A percentile compares a stretch with the other conserved stretches of the same genome.
These are phyloP conservation scores for Russula sp. DNA, from an alignment of 768 basidiomycete species.

Conservation along the genomic window DNA sequence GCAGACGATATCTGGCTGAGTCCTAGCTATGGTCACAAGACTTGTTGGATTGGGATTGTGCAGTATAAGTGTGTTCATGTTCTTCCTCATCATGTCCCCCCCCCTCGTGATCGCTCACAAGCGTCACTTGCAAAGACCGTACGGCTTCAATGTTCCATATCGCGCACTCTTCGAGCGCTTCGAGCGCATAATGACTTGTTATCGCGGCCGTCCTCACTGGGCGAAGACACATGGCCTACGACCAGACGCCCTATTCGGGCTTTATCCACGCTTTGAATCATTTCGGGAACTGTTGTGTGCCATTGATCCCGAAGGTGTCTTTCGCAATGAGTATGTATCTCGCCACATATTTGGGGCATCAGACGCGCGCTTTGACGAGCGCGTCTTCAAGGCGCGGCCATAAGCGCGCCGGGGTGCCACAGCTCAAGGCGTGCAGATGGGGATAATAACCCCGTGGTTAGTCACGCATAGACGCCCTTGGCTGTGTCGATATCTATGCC, in stretches of 20 bases:
- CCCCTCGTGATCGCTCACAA: slow-evolving; percentile 5
- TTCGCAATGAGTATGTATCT: slow-evolving; percentile 85
- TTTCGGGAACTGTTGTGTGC: slow-evolving; percentile 60
- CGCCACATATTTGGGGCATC: slow-evolving; percentile 75
- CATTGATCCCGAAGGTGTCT: slow-evolving; percentile 70
- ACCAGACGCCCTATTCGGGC: slow-evolving; percentile 51
- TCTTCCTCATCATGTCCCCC: not conserved
- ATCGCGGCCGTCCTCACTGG: slow-evolving; percentile 92
- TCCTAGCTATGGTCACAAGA: slow-evolving; percentile 71
- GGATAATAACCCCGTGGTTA: slow-evolving; percentile 6
- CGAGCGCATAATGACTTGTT: slow-evolving; percentile 58
- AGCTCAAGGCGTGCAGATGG: slow-evolving; percentile 5
- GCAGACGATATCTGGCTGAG: slow-evolving; percentile 93
- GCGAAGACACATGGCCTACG: slow-evolving; percentile 81
- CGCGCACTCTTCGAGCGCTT: slow-evolving; percentile 69
- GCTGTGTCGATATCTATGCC: not conserved
- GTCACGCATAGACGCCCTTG: not conserved
- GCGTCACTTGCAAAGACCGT: slow-evolving; percentile 51
- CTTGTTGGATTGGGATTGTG: slow-evolving; percentile 96
- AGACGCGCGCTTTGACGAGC: slow-evolving; percentile 35
- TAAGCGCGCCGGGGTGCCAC: slow-evolving; percentile 20
- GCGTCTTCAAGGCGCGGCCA: slow-evolving; percentile 42
- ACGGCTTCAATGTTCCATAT: slow-evolving; percentile 78
- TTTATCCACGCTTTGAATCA: slow-evolving; percentile 81
- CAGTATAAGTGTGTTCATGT: slow-evolving; percentile 75